A percentile compares a stretch with the other conserved stretches of the same genome.
Conservation (phyloP, 345 rosid genomes). For the Microcos paniculata region DNA sequence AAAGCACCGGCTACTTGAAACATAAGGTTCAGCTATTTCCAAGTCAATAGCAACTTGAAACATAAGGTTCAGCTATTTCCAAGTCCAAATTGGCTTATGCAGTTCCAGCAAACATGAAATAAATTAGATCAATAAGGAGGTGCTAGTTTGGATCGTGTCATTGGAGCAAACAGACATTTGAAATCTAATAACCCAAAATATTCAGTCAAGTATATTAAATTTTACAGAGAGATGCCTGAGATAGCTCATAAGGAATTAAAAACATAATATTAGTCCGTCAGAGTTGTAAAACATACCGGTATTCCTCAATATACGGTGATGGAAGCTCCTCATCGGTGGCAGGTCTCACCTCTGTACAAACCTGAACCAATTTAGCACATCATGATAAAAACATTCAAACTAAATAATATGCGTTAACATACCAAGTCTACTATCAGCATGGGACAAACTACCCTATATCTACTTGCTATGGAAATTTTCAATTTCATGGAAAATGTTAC, state of each 20-base stretch:
- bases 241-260: constrained; percentile 4
- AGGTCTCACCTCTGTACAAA: constrained; percentile 88
- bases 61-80: not conserved
- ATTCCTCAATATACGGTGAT: constrained; percentile 80
- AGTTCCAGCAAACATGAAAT: not conserved
- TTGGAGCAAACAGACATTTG: not conserved
- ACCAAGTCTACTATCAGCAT: not conserved
- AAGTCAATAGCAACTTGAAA: not conserved
- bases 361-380: constrained; percentile 67
- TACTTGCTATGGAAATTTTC: not conserved
- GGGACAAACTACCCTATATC: not conserved
- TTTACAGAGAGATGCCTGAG: not conserved
- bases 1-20: not conserved
- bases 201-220: not conserved
- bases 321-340: constrained; percentile 93
- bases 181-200: not conserved
- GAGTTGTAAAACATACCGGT: constrained; percentile 51
- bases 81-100: not conserved
- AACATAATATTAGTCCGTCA: not conserved
- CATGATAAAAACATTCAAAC: constrained; percentile 23
- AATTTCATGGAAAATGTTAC: not conserved
- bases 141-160: not conserved
- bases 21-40: not conserved
- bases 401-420: not conserved
- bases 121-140: constrained; percentile 1